phyloP scores from a whole-genome alignment of 2,329 filamentous ascomycete genomes.

The Lizonia empirigonia region DNA sequence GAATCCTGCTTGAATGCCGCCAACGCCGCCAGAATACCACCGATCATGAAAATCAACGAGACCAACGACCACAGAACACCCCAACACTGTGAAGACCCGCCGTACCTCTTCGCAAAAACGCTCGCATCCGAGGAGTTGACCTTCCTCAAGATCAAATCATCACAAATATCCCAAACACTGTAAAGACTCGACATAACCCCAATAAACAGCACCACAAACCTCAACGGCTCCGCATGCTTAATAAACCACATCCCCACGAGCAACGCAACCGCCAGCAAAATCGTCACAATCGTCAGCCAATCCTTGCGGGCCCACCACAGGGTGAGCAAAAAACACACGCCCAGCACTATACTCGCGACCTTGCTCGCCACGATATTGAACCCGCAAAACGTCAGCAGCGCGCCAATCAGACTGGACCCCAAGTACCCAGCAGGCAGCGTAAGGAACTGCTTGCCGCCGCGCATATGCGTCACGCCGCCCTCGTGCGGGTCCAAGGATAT shows the following conservation, averaged over 20 bases:
- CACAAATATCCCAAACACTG: conserved; percentile 84
- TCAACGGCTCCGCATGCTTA: conserved; percentile 71
- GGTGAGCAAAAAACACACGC: conserved; percentile 76
- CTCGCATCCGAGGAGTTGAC: conserved; percentile 80
- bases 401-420: conserved; percentile 77
- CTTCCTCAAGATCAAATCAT: conserved; percentile 79
- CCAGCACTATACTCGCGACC: conserved; percentile 74
- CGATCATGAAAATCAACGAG: conserved; percentile 72
- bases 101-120: conserved; percentile 78
- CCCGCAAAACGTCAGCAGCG: conserved; percentile 76
- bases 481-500: conserved; percentile 77
- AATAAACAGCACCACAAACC: conserved; percentile 79
- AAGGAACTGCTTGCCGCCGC: conserved; percentile 70
- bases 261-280: conserved; percentile 72
- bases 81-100: conserved; percentile 81
- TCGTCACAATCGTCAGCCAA: conserved; percentile 75
- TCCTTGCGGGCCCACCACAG: conserved; percentile 81
- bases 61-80: conserved; percentile 79
- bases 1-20: conserved; percentile 76
- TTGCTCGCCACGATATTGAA: conserved; percentile 84
- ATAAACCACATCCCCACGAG: conserved; percentile 82
- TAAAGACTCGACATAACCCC: conserved; percentile 83
- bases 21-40: conserved; percentile 75
- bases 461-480: conserved; percentile 79
- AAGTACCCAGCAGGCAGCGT: conserved; percentile 80